Conservation (phyloP, 192 early-diverging fungal species). For the Dissophora globulifera region DNA sequence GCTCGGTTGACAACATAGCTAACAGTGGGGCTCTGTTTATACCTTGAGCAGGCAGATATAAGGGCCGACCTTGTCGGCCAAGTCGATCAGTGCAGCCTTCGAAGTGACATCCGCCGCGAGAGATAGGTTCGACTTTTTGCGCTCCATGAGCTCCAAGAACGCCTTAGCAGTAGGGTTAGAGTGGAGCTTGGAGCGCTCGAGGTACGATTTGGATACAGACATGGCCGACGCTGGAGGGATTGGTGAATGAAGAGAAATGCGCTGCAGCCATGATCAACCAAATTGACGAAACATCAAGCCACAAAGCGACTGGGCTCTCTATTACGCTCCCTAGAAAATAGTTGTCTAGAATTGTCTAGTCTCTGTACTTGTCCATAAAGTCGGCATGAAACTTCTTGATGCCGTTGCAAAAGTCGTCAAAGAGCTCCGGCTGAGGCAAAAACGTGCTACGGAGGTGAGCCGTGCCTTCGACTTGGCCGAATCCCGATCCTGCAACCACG, state of each 20-base stretch:
- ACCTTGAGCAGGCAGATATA: conserved; percentile 96
- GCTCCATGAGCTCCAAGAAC: conserved; percentile 86
- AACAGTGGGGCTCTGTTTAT: too few species aligned
- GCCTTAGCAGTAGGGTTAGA: conserved; percentile 78
- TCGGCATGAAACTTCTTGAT: conserved; percentile 82
- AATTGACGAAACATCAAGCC: too few species aligned
- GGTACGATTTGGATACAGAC: conserved; percentile 66
- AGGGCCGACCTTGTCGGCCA: conserved; percentile 92
- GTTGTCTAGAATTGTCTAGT: conserved; percentile 43
- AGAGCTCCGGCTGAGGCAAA: conserved; percentile 91
- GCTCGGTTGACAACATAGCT: too few species aligned
- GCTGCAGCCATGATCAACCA: too few species aligned
- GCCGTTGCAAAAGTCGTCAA: conserved; percentile 87
- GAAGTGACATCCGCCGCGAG: conserved; percentile 91
- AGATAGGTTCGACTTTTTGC: conserved; percentile 91
- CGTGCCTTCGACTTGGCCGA: conserved; percentile 88
- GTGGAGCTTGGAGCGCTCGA: conserved; percentile 72
- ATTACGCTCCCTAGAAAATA: too few species aligned
- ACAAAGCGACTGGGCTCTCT: too few species aligned
- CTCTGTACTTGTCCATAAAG: conserved; percentile 82
- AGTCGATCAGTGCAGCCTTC: conserved; percentile 85
- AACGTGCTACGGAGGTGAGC: conserved; percentile 98
- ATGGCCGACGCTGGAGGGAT: conserved; percentile 3
- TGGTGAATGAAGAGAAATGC: not conserved
- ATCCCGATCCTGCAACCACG: conserved; percentile 94